These are phyloP conservation scores for Citrus medica DNA, from an alignment of 345 rosid species.

Conservation along the genomic window DNA sequence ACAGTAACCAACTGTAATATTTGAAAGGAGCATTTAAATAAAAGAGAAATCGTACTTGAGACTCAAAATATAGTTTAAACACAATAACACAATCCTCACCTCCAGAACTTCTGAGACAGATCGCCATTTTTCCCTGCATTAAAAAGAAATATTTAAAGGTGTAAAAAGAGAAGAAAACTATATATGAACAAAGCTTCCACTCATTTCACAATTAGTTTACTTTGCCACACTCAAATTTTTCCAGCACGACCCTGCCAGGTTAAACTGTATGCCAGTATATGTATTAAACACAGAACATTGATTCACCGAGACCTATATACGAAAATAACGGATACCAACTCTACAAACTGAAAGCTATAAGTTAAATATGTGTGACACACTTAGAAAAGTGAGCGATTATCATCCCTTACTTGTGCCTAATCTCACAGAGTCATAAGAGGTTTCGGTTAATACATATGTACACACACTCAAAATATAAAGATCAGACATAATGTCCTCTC, in stretches of 20 bases:
- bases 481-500: neutral
- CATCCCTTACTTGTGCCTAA: neutral
- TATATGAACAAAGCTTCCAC: neutral
- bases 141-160: neutral
- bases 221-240: neutral
- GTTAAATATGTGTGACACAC: neutral
- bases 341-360: neutral
- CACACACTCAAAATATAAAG: neutral
- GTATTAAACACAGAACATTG: neutral
- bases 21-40: neutral
- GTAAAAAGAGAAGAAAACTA: neutral
- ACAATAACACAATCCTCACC: slow-evolving; percentile 35
- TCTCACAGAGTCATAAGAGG: neutral
- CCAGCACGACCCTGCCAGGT: neutral
- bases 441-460: neutral
- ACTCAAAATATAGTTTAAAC: too few relatives aligned
- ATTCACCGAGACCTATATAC: neutral
- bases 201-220: neutral
- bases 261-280: too few relatives aligned
- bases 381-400: neutral
- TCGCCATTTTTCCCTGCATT: slow-evolving; percentile 82
- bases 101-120: slow-evolving; percentile 88
- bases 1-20: slow-evolving; percentile 8
- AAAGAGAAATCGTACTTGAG: neutral
- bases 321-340: neutral